Evolutionary conservation across 805 yeast genomes (phyloP).

Genomic region (Candida adriatica): DNA sequence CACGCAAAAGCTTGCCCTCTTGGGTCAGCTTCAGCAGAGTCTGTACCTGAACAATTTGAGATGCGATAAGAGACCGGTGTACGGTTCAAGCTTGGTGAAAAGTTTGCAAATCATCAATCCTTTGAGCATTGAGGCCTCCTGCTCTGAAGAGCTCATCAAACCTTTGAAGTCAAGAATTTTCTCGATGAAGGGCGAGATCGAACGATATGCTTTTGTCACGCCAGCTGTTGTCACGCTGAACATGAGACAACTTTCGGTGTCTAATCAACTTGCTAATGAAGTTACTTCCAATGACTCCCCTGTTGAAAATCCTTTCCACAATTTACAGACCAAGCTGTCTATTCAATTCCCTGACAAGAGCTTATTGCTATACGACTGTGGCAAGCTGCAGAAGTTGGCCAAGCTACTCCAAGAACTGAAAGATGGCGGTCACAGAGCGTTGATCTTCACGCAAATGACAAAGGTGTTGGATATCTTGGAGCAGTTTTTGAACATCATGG

Average conservation of each 20-base stretch:
- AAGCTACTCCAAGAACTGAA: constrained; percentile 66
- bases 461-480: constrained; percentile 90
- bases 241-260: constrained; percentile 46
- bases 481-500: constrained; percentile 88
- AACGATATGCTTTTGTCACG: constrained; percentile 78
- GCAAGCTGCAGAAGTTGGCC: constrained; percentile 86
- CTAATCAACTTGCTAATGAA: constrained; percentile 28
- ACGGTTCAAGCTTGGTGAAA: constrained; percentile 52
- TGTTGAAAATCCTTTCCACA: constrained; percentile 56
- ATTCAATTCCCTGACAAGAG: constrained; percentile 97
- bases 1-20: constrained; percentile 42
- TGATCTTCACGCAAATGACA: constrained; percentile 98
- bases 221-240: constrained; percentile 81
- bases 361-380: constrained; percentile 90
- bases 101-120: constrained; percentile 31
- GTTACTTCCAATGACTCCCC: constrained; percentile 25
- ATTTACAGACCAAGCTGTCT: constrained; percentile 76
- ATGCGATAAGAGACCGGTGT: constrained; percentile 59
- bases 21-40: constrained; percentile 48
- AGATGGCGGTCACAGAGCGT: constrained; percentile 85
- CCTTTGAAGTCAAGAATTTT: constrained; percentile 35
- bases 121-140: constrained; percentile 14
- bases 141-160: constrained; percentile 29
- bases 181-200: constrained; percentile 44
- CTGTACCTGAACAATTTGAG: constrained; percentile 60